These are phyloP conservation scores for Ramalina intermedia DNA, from an alignment of 495 filamentous ascomycete genomes.

Conservation along the genomic window DNA sequence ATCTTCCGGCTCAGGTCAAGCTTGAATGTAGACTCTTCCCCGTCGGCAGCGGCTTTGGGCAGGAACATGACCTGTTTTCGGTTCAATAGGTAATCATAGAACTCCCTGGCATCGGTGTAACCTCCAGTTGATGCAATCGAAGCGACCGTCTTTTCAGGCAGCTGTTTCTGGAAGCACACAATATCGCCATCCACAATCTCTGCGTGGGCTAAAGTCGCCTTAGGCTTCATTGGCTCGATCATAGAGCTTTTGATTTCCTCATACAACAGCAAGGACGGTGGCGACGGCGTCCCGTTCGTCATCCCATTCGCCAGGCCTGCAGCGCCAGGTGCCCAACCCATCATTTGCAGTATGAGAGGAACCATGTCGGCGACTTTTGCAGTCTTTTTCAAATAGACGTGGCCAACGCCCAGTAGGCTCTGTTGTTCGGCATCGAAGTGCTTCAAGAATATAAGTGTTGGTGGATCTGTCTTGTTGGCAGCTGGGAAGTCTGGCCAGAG, in stretches of 20 bases:
- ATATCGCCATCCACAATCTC: conserved; percentile 98
- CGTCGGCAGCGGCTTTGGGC: conserved; percentile 36
- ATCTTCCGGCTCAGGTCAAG: conserved; percentile 73
- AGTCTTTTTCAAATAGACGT: conserved; percentile 73
- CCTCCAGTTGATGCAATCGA: conserved; percentile 26
- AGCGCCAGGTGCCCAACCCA: conserved; percentile 65
- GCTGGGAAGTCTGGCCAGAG: conserved; percentile 47
- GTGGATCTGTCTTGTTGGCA: conserved; percentile 30
- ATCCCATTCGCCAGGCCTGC: conserved; percentile 9
- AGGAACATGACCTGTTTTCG: conserved; percentile 57
- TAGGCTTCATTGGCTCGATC: conserved; percentile 90
- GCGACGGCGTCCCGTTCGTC: conserved; percentile 8
- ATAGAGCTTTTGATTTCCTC: conserved; percentile 97
- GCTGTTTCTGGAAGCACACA: conserved; percentile 70
- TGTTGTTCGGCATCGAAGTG: conserved; percentile 71
- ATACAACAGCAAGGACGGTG: conserved; percentile 41
- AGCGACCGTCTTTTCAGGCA: conserved; percentile 43
- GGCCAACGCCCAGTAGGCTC: conserved; percentile 55
- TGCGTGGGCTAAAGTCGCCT: conserved; percentile 70
- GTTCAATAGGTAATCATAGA: conserved; percentile 85
- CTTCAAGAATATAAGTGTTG: conserved; percentile 82
- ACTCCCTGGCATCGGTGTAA: conserved; percentile 57
- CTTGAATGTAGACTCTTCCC: conserved; percentile 44
- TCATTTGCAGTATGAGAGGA: conserved; percentile 61
- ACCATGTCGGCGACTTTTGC: conserved; percentile 81